These are phyloP conservation scores for Yamadazyma kitorensis DNA, from an alignment of 805 yeast species.

Conservation along the genomic window DNA sequence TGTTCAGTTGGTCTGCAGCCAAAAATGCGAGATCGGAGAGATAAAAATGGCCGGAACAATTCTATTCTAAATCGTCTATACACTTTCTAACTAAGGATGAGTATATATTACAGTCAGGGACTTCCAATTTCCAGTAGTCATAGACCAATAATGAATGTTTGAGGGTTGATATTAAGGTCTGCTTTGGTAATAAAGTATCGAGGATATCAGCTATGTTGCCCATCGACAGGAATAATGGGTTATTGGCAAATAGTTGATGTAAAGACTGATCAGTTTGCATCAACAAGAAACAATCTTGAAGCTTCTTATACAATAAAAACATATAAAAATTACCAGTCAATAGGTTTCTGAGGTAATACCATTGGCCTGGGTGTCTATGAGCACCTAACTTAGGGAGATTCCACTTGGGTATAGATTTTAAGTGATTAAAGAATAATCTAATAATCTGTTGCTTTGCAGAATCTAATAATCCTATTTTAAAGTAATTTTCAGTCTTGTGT, in stretches of 20 bases:
- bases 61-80: constrained; percentile 13
- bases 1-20: no score
- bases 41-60: constrained; percentile 7
- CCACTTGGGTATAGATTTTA: constrained; percentile 30
- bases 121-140: constrained; percentile 36
- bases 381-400: constrained; percentile 33
- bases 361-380: constrained; percentile 40
- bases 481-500: constrained; percentile 15
- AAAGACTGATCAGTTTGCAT: constrained; percentile 6
- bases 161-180: constrained; percentile 16
- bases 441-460: constrained; percentile 24
- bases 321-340: constrained; percentile 28
- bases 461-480: constrained; percentile 11
- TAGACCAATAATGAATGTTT: constrained; percentile 29
- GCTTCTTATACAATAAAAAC: constrained; percentile 28
- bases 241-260: constrained; percentile 6
- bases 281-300: constrained; percentile 19
- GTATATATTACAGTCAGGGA: constrained; percentile 30
- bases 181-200: constrained; percentile 15
- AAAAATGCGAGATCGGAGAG: constrained; percentile 23
- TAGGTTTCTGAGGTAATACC: constrained; percentile 35
- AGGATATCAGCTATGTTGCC: constrained; percentile 9
- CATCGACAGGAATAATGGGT: constrained; percentile 6
- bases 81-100: constrained; percentile 22
- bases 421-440: constrained; percentile 23